Conservation (phyloP, 306 rosid genomes). For the Comarum palustre region DNA sequence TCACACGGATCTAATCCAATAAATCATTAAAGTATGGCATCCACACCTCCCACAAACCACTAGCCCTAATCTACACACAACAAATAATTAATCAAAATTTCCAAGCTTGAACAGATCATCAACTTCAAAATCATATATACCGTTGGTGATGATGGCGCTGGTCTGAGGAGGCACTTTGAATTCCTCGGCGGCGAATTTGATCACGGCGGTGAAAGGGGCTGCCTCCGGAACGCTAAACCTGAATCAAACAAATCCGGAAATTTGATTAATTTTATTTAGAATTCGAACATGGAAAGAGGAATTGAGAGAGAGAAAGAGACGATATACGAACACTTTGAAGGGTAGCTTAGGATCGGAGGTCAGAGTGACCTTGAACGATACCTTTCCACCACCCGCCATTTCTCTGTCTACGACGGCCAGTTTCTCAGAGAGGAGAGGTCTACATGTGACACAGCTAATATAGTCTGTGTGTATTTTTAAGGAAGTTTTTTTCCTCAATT, state of each 20-base stretch:
- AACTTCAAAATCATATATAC: constrained; percentile 32
- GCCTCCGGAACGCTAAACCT: constrained; percentile 98
- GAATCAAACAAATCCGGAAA: not conserved
- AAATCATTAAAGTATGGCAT: not conserved
- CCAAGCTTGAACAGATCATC: not conserved
- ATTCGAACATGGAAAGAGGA: not conserved
- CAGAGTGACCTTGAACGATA: constrained; percentile 94
- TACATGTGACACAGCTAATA: not conserved
- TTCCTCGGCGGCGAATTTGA: constrained; percentile 94
- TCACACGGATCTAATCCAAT: constrained; percentile 3
- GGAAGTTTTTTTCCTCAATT: too few relatives aligned
- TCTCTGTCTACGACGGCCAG: not conserved
- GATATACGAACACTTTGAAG: constrained; percentile 69
- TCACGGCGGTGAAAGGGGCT: constrained; percentile 96
- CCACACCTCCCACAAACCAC: constrained; percentile 1
- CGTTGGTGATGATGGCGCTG: constrained; percentile 97
- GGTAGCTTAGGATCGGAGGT: constrained; percentile 99
- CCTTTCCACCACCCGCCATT: constrained; percentile 95
- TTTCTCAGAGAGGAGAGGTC: not conserved
- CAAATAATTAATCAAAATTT: not conserved
- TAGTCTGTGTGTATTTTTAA: not conserved
- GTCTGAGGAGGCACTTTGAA: constrained; percentile 99
- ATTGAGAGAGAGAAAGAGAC: not conserved
- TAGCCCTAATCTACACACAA: constrained; percentile 1
- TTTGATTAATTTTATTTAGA: not conserved